Percentiles rank a stretch among this genome's conserved stretches.
phyloP scores from a whole-genome alignment of 1,284 basidiomycete species.

The Takashimella tepidaria region DNA sequence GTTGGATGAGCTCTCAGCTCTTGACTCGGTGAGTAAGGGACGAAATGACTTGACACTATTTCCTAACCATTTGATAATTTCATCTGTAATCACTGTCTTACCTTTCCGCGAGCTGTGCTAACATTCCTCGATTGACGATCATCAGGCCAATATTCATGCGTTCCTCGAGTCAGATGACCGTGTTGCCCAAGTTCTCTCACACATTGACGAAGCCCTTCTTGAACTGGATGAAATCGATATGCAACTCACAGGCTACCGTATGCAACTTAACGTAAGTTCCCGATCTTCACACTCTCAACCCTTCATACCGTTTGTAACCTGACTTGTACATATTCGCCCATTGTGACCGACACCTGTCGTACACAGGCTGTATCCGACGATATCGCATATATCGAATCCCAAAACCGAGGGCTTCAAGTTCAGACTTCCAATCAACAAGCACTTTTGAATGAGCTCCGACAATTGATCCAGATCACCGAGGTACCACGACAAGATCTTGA shows the following conservation, averaged over 20 bases:
- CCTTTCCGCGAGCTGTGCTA: neutral
- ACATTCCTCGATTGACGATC: too few species aligned
- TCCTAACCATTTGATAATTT: too few species aligned
- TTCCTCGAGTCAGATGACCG: conserved; percentile 87
- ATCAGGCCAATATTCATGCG: conserved; percentile 71
- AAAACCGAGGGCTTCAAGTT: conserved; percentile 93
- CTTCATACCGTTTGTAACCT: conserved; percentile 2
- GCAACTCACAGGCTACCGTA: conserved; percentile 82
- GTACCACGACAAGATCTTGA: conserved; percentile 72
- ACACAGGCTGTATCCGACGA: conserved; percentile 84
- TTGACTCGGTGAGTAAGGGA: conserved; percentile 68
- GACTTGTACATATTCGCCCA: too few species aligned
- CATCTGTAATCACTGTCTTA: neutral
- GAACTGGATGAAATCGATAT: conserved; percentile 84
- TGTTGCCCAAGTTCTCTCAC: conserved; percentile 77
- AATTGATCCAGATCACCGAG: conserved; percentile 89
- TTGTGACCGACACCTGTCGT: too few species aligned
- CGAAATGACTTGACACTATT: too few species aligned
- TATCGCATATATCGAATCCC: conserved; percentile 91
- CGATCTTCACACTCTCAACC: neutral
- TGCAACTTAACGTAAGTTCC: conserved; percentile 75
- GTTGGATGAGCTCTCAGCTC: conserved; percentile 76
- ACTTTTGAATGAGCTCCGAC: conserved; percentile 73
- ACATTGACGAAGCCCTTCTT: conserved; percentile 76
- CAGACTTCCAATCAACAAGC: conserved; percentile 93